Conservation (phyloP, 208 protist genomes). For the Acanthamoeba rhysodes region DNA sequence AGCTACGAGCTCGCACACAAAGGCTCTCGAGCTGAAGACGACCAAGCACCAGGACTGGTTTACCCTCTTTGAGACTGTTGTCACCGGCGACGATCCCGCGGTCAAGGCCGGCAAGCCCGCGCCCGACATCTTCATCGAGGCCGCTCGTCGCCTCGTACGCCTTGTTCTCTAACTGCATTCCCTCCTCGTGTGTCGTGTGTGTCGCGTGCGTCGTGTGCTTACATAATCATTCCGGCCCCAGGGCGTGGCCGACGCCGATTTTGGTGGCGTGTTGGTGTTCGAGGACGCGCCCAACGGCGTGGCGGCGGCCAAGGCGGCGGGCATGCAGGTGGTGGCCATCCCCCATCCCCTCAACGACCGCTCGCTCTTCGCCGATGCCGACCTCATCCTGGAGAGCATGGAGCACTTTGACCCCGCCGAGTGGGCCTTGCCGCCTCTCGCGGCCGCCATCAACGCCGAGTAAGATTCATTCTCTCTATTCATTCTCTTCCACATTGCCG, state of each 20-base stretch:
- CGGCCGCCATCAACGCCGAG: neutral
- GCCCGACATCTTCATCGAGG: slow-evolving; percentile 83
- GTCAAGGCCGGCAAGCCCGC: slow-evolving; percentile 81
- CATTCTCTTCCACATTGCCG: too few species aligned
- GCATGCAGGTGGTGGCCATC: slow-evolving; percentile 24
- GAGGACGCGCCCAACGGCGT: slow-evolving; percentile 18
- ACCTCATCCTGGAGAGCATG: slow-evolving; percentile 44
- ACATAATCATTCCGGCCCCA: neutral
- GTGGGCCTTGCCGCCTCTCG: slow-evolving; percentile 2
- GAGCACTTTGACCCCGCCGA: slow-evolving; percentile 28
- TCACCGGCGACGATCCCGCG: slow-evolving; percentile 74
- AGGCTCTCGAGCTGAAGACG: slow-evolving; percentile 67
- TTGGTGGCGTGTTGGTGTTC: slow-evolving; percentile 12
- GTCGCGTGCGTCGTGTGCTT: neutral
- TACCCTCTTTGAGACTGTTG: slow-evolving; percentile 36
- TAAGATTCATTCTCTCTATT: neutral
- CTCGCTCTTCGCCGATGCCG: slow-evolving; percentile 15
- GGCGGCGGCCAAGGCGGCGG: neutral
- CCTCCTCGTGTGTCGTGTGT: neutral
- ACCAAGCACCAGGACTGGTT: slow-evolving; percentile 78
- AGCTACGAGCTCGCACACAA: neutral
- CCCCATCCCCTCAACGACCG: neutral
- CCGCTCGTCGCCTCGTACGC: slow-evolving; percentile 69
- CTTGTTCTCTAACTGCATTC: neutral
- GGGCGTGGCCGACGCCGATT: neutral